A percentile compares a stretch with the other conserved stretches of the same genome.
Conservation (phyloP, 495 filamentous ascomycete species). For the Xylaria flabelliformis region DNA sequence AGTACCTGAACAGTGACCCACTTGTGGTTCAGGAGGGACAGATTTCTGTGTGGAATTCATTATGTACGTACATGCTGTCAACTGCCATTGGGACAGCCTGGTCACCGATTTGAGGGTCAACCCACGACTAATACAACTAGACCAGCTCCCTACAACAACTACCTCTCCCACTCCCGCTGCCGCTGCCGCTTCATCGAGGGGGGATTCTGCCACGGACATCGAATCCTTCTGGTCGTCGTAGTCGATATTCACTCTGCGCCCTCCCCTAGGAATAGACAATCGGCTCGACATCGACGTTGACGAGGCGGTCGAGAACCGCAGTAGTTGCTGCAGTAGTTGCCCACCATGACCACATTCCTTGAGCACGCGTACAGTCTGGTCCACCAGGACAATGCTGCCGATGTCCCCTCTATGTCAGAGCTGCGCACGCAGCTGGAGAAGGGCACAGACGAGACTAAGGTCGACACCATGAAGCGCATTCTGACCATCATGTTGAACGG, state of each 20-base stretch:
- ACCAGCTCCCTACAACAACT: constrained; percentile 9
- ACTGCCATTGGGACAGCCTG: constrained; percentile 28
- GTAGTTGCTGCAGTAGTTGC: constrained; percentile 43
- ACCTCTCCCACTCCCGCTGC: constrained; percentile 21
- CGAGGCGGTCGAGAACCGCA: constrained; percentile 41
- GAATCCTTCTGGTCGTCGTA: background rate
- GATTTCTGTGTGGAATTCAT: constrained; percentile 36
- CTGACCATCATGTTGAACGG: constrained; percentile 98
- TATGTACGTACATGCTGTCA: constrained; percentile 16
- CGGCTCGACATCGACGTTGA: constrained; percentile 18
- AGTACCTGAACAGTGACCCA: constrained; percentile 17
- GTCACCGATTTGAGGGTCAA: constrained; percentile 25
- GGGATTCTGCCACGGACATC: background rate
- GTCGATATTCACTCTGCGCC: background rate
- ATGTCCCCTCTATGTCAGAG: constrained; percentile 88
- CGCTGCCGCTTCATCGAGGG: constrained; percentile 12
- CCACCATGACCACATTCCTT: constrained; percentile 91
- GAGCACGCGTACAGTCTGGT: constrained; percentile 94
- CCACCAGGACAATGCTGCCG: constrained; percentile 92
- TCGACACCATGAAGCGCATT: constrained; percentile 98
- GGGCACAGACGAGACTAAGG: constrained; percentile 93
- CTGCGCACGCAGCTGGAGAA: constrained; percentile 95
- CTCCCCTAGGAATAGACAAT: constrained; percentile 20
- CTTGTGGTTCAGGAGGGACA: constrained; percentile 42
- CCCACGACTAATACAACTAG: constrained; percentile 14